phyloP scores from a whole-genome alignment of 2,329 filamentous ascomycete genomes.

The Cercospora beticola region DNA sequence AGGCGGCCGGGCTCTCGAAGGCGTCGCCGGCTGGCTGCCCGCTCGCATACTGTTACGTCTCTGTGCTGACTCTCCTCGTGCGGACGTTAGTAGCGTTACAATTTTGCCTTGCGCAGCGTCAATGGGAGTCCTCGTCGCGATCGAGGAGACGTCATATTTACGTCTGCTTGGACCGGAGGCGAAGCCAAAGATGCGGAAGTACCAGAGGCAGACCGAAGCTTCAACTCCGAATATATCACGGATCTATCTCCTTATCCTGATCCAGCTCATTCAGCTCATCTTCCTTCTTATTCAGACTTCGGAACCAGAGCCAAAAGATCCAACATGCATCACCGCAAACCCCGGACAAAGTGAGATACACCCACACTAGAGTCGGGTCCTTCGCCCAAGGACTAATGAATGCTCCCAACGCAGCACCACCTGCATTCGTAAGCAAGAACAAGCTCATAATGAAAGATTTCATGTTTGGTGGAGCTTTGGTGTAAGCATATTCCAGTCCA shows the following conservation, averaged over 20 bases:
- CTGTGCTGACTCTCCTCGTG: background rate
- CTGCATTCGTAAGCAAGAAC: conserved; percentile 48
- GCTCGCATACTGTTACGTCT: background rate
- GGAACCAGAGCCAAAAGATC: conserved; percentile 34
- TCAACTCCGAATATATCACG: background rate
- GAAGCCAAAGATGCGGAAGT: too few species aligned
- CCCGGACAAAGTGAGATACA: conserved; percentile 39
- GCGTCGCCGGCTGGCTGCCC: background rate
- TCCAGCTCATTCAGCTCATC: conserved; percentile 21
- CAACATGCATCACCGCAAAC: conserved; percentile 21
- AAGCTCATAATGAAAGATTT: conserved; percentile 34
- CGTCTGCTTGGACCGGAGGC: background rate
- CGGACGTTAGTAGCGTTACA: background rate
- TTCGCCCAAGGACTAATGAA: conserved; percentile 59
- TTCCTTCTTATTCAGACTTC: conserved; percentile 42
- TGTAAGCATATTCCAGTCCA: conserved; percentile 48
- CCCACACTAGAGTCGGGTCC: conserved; percentile 64
- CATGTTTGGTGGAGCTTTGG: conserved; percentile 47
- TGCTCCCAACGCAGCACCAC: conserved; percentile 59
- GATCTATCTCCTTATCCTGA: conserved; percentile 7
- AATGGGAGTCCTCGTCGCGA: background rate
- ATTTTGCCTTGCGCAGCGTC: background rate
- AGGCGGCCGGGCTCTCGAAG: background rate
- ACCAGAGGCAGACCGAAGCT: too few species aligned
- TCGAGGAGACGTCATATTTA: background rate